Conservation (phyloP, 148 eudicot genomes). For the Rhododendron williamsianum region DNA sequence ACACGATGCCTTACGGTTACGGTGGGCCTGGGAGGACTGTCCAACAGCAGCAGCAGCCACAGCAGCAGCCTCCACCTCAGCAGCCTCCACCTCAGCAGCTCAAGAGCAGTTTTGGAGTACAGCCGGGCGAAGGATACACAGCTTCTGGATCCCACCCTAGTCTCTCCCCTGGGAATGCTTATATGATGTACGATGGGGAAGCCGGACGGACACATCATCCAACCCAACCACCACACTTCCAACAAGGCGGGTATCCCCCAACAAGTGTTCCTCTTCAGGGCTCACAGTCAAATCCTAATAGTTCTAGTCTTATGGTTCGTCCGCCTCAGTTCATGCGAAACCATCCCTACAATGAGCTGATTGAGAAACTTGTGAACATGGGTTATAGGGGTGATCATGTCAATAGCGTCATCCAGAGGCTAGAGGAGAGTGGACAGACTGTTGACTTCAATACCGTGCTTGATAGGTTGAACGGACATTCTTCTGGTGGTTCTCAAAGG, state of each 20-base stretch:
- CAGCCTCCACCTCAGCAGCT: constrained; percentile 70
- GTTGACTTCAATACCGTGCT: constrained; percentile 88
- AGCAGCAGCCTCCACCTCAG: constrained; percentile 43
- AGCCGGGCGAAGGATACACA: constrained; percentile 61
- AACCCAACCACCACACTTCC: constrained; percentile 47
- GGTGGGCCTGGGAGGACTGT: constrained; percentile 53
- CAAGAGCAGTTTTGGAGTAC: constrained; percentile 48
- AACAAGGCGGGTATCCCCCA: constrained; percentile 58
- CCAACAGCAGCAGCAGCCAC: constrained; percentile 38
- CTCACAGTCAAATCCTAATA: constrained; percentile 37
- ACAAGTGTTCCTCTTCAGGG: constrained; percentile 40
- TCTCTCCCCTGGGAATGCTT: constrained; percentile 53
- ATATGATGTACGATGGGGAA: constrained; percentile 65
- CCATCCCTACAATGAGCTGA: constrained; percentile 85
- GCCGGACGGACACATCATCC: constrained; percentile 47
- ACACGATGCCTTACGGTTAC: constrained; percentile 60
- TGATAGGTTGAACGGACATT: constrained; percentile 81
- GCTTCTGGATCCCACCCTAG: constrained; percentile 53
- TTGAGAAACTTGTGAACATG: constrained; percentile 89
- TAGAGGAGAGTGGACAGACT: constrained; percentile 82
- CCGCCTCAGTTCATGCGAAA: constrained; percentile 57
- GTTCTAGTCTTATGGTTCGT: constrained; percentile 38
- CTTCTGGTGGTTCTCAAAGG: constrained; percentile 73
- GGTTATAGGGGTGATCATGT: constrained; percentile 92
- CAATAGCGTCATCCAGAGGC: constrained; percentile 77